phyloP scores from a whole-genome alignment of 495 filamentous ascomycete species.

The Tuber calosporum region DNA sequence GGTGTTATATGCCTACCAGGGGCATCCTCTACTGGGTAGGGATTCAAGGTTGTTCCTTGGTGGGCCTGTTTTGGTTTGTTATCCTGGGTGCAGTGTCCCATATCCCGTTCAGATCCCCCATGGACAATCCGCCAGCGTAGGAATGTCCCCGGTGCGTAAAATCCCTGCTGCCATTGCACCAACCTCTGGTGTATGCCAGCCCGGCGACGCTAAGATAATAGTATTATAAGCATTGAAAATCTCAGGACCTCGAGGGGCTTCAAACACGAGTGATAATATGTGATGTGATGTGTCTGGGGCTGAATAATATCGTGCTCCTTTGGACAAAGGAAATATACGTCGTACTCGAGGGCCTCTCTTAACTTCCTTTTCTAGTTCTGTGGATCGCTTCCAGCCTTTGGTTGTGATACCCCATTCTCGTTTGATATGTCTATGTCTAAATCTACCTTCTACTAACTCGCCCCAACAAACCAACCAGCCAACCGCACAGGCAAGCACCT shows the following conservation, averaged over 20 bases:
- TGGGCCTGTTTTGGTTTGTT: neutral
- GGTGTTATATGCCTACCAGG: too few relatives aligned
- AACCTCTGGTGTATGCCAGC: too few relatives aligned
- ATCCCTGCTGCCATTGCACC: neutral
- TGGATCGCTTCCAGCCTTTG: neutral
- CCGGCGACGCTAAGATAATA: too few relatives aligned
- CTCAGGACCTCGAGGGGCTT: neutral
- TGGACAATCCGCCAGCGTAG: neutral
- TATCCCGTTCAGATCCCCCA: neutral
- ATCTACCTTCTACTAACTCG: neutral
- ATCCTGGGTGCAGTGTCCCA: neutral
- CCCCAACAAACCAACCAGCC: neutral
- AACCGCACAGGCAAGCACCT: neutral
- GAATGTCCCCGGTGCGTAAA: neutral
- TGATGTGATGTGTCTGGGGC: neutral
- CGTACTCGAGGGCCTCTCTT: neutral
- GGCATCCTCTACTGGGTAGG: too few relatives aligned
- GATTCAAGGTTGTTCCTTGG: neutral
- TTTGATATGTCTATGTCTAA: neutral
- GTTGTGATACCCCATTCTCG: too few relatives aligned
- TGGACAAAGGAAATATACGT: neutral
- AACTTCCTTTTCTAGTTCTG: neutral
- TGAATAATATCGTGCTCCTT: neutral
- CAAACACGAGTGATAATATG: neutral
- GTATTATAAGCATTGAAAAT: too few relatives aligned